Base-by-base conservation (phyloP, 176 grass and related monocot genomes). In the Oryza coarctata region DNA sequence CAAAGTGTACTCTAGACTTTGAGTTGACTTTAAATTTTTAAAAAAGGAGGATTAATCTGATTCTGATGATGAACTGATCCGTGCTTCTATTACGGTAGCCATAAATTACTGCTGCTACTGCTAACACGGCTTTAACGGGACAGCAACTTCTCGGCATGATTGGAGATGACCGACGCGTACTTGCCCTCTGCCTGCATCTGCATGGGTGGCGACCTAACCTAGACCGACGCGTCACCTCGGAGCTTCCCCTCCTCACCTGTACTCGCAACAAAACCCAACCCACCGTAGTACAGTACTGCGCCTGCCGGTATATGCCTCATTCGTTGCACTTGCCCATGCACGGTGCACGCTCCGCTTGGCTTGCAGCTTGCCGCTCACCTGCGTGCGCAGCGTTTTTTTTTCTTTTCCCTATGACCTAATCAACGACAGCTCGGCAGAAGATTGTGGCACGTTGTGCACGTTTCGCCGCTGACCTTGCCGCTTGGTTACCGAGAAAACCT, bases 151-250 rank as follows among this genome's bases (percentile, higher is more conserved):
- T 73, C 70, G 0, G 2, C 22, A n/a, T 49, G 67, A 39, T 52
- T 38, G 58, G 84, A 61, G 12, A 43, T 2, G 5, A 50, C 47
- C 15, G 15, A 18, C 4, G 47, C 47, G 55, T 22, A 57, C 52
- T n/a, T 57, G 47, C 17, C n/a, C n/a, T 6, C 14, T 49, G 15
- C 13, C 6, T 60, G 22, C 18, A 55, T 18, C 55, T 60, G 55
- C 55, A 60, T 60, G 55, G 55, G 55, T 60, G 55, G 55, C 62
- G 15, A 6, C 63, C 78, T 28, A 81, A 81, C 85, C 60, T 69
- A 0, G 17, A 47, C 76, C 3, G 63, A 25, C 62, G 77, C 44
- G 70, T 81, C 44, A 27, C 63, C 57, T 74, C 45, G 11, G 11
- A 61, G n/a, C 55, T 2, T 35, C 13, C 17, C 15, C n/a, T n/a